Base-by-base conservation (phyloP, 345 rosid genomes). In the Linum lewisii region DNA sequence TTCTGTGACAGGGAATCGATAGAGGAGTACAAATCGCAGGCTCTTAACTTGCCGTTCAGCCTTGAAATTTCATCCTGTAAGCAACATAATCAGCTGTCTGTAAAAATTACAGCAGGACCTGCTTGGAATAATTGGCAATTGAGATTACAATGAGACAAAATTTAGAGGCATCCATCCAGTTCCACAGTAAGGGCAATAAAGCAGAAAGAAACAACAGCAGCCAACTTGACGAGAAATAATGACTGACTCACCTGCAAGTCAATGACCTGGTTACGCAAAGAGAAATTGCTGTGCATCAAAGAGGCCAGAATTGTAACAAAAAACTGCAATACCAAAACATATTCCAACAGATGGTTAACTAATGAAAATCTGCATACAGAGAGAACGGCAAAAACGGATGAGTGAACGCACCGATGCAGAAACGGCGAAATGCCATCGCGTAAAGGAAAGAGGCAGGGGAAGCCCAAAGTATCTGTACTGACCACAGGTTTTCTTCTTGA, bases 271-370 rank as follows among this genome's bases (percentile, higher is more conserved):
- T 67, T 51, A 54, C 73, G 81, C n/a, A 82, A 64, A 44, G 77
- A 71, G 73, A 81, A 71, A 63, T 81, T 82, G 78, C 73, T 82
- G 74, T 74, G 83, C 15, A 77, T 69, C 71, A 81, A 60, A 53
- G 84, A 77, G 69, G 81, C 58, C 55, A 82, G 74, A 53, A 66
- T 74, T 6, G 79, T 74, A 21, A 78, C 61, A 63, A 76, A 49
- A 61, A 85, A 54, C 91, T 84, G 91, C 70, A 73, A 50, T 36
- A 61, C 58, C 34, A 36, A 66, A 10, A 45, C 15, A 54, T 2
- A 10, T 21, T 21, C 22, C 23, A 34, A 15, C 47, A 36, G 24
- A 19, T 60, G 49, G 26, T 44, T 36, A 51, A 55, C 54, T 19
- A 21, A 15, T 36, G 26, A 23, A 18, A 29, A 44, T 7, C 16